These are phyloP conservation scores for Setomelanomma holmii DNA, from an alignment of 2,329 filamentous ascomycete genomes.

Conservation along the genomic window DNA sequence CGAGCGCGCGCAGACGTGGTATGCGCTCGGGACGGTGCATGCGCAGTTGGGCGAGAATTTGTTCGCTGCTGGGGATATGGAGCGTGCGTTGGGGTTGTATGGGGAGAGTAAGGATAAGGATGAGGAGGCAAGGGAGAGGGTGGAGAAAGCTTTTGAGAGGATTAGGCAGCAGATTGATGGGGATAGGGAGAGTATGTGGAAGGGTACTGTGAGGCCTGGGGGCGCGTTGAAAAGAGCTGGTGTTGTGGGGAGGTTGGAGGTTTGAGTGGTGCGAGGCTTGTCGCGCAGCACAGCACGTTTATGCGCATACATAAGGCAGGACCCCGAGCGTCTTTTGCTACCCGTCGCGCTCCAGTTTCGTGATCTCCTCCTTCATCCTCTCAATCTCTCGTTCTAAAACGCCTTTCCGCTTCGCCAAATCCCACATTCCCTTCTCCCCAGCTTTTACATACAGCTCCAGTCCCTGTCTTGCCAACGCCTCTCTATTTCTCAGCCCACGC, in stretches of 20 bases:
- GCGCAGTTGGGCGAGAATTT: conserved; percentile 36
- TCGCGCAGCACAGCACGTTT: neutral
- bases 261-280: neutral
- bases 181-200: conserved; percentile 33
- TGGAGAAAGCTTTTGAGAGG: conserved; percentile 34
- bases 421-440: conserved; percentile 46
- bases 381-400: conserved; percentile 44
- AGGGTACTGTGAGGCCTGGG: conserved; percentile 32
- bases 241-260: conserved; percentile 14
- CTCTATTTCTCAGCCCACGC: conserved; percentile 37
- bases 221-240: conserved; percentile 30
- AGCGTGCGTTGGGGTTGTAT: conserved; percentile 31
- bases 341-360: neutral
- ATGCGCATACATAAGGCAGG: neutral
- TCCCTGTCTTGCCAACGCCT: conserved; percentile 40
- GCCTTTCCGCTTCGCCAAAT: conserved; percentile 50
- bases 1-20: conserved; percentile 41
- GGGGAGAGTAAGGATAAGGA: conserved; percentile 9
- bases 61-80: conserved; percentile 44
- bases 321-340: neutral
- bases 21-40: conserved; percentile 36
- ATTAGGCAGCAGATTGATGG: conserved; percentile 38
- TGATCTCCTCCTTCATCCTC: conserved; percentile 40
- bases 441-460: conserved; percentile 47
- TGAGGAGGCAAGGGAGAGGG: conserved; percentile 15